These are phyloP conservation scores for Lentinula sp. DNA, from an alignment of 768 basidiomycete species.

Conservation along the genomic window DNA sequence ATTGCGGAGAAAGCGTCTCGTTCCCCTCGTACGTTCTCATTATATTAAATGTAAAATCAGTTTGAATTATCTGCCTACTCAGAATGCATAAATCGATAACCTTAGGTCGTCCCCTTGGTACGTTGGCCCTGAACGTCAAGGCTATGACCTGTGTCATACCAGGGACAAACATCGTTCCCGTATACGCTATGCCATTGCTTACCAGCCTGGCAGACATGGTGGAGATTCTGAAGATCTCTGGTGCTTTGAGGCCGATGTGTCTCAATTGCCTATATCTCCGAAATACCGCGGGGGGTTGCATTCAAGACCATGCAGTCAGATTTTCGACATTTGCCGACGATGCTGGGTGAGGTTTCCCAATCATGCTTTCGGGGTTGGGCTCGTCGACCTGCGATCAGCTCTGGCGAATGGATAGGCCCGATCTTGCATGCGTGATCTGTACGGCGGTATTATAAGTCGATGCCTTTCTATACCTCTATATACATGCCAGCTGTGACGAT, in stretches of 20 bases:
- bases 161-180: slow-evolving; percentile 7
- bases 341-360: neutral
- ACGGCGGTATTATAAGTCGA: neutral
- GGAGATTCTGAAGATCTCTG: slow-evolving; percentile 6
- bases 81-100: slow-evolving; percentile 7
- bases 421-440: neutral
- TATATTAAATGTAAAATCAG: too few relatives aligned
- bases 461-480: neutral
- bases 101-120: slow-evolving; percentile 4
- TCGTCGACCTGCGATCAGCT: too few relatives aligned
- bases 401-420: too few relatives aligned
- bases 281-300: neutral
- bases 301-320: slow-evolving; percentile 3
- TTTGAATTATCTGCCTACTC: neutral
- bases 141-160: slow-evolving; percentile 10
- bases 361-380: neutral
- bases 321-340: neutral
- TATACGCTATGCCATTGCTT: slow-evolving; percentile 6
- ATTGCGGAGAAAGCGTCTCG: slow-evolving; percentile 9
- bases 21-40: slow-evolving; percentile 8
- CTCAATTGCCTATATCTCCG: slow-evolving; percentile 8
- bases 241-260: slow-evolving; percentile 9
- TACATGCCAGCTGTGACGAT: neutral
- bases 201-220: neutral
- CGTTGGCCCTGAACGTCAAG: slow-evolving; percentile 9